Base-by-base conservation (phyloP, 169 alveolate genomes). In the Cryptosporidium parvum region DNA sequence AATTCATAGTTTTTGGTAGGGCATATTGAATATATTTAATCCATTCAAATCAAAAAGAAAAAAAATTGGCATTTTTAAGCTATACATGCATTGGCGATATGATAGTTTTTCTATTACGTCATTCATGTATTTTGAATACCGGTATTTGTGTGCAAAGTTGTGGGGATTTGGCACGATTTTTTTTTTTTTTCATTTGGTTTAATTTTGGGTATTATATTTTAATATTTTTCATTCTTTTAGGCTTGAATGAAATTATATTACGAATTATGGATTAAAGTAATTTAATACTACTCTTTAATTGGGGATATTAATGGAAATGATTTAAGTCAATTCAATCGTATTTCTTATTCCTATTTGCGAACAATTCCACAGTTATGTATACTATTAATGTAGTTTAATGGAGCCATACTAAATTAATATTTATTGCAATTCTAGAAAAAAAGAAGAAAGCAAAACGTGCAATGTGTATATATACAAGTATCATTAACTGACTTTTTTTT, bases 401-500 rank as follows among this genome's bases (percentile, higher is more conserved):
- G 37, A 31, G 69, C 69, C 69, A 59, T 59, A 59, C 12, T 44
- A 59, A 2, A 59, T n/a, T 9, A 59, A 59, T 59, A n/a, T 59
- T 59, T 21, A 0, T 59, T 59, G 69, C 39, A 59, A 31, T 59
- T 9, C 5, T 12, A 31, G 69, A 59, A 45, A 44, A 44, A 7
- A 45, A 16, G 14, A 9, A 16, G 56, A 16, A 45, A 45, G 7
- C 21, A 45, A 45, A 45, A 45, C 56, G 56, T 45, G 56, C 9
- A 42, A 42, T 42, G 48, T 45, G 21, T 45, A 45, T 45, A 8
- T 14, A 14, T 45, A 14, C 21, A 45, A 45, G 56, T 14, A 45
- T 45, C 14, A 45, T 14, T 71, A 48, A 71, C 85, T 71, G 59
- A 44, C 45, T 70, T 48, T 26, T 45, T 23, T 71, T 26, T 71